These are phyloP conservation scores for Scytalidium sp. DNA, from an alignment of 2,329 filamentous ascomycete species.

Conservation along the genomic window DNA sequence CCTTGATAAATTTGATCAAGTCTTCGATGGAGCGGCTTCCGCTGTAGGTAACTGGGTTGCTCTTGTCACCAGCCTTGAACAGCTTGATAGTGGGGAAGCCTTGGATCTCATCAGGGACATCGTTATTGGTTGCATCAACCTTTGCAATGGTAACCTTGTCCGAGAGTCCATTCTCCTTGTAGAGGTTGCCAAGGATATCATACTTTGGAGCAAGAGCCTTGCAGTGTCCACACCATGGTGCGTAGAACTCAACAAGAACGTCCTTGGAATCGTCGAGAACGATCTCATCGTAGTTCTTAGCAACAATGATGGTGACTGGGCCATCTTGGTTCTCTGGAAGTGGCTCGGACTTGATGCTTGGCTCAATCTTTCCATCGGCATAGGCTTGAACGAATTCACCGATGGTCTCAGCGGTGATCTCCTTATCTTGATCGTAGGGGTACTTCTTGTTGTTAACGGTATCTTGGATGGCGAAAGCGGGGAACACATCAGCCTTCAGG, in stretches of 20 bases:
- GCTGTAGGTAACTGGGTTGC: conserved; percentile 78
- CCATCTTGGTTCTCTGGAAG: conserved; percentile 92
- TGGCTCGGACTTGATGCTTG: conserved; percentile 97
- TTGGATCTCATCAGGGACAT: conserved; percentile 93
- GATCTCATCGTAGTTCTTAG: conserved; percentile 88
- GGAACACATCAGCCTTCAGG: conserved; percentile 93
- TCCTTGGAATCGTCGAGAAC: conserved; percentile 95
- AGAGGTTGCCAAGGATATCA: conserved; percentile 81
- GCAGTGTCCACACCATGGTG: conserved; percentile 99
- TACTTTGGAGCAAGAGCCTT: conserved; percentile 97
- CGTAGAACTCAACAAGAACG: conserved; percentile 97
- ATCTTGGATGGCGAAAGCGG: conserved; percentile 96
- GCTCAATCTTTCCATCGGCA: conserved; percentile 80
- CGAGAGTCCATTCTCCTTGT: conserved; percentile 72
- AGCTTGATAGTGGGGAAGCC: conserved; percentile 99
- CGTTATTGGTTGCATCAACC: conserved; percentile 94
- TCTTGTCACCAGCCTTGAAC: conserved; percentile 87
- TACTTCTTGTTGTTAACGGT: conserved; percentile 95
- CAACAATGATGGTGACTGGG: conserved; percentile 82
- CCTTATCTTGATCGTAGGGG: conserved; percentile 82
- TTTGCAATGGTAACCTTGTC: conserved; percentile 91
- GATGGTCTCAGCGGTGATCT: conserved; percentile 68
- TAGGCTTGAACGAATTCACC: conserved; percentile 84
- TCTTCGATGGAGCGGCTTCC: conserved; percentile 90
- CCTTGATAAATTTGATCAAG: conserved; percentile 85